phyloP scores from a whole-genome alignment of 2,329 filamentous ascomycete species.

The Verticillium longisporum region DNA sequence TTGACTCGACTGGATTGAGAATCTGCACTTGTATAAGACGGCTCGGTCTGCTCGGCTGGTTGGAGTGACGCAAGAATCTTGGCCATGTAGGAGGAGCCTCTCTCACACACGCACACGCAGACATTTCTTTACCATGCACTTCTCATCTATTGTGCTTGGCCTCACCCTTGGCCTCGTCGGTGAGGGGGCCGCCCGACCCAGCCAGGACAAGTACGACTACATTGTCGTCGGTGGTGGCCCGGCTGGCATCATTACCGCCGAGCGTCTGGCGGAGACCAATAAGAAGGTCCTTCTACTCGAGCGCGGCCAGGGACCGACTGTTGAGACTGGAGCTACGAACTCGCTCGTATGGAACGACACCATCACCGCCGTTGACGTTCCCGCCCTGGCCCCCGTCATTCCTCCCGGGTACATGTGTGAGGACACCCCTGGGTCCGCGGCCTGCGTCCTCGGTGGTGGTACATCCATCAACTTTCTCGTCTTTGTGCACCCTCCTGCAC shows the following conservation, averaged over 20 bases:
- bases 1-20: too few species aligned
- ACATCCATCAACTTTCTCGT: constrained; percentile 19
- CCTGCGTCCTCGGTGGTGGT: constrained; percentile 24
- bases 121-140: too few species aligned
- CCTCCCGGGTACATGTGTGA: background rate
- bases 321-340: constrained; percentile 11
- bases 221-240: constrained; percentile 12
- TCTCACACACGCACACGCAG: too few species aligned
- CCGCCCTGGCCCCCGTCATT: constrained; percentile 9
- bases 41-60: too few species aligned
- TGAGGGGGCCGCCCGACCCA: too few species aligned
- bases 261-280: constrained; percentile 9
- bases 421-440: constrained; percentile 8
- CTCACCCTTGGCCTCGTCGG: too few species aligned
- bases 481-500: constrained; percentile 13
- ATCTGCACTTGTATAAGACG: too few species aligned
- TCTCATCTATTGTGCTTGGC: too few species aligned
- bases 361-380: constrained; percentile 15
- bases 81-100: too few species aligned
- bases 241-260: constrained; percentile 8
- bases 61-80: too few species aligned
- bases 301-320: constrained; percentile 18
- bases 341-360: constrained; percentile 18
- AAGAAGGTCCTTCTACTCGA: constrained; percentile 12
- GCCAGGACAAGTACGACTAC: constrained; percentile 6